phyloP scores from a whole-genome alignment of 257 asterid species.

The Linaria vulgaris region DNA sequence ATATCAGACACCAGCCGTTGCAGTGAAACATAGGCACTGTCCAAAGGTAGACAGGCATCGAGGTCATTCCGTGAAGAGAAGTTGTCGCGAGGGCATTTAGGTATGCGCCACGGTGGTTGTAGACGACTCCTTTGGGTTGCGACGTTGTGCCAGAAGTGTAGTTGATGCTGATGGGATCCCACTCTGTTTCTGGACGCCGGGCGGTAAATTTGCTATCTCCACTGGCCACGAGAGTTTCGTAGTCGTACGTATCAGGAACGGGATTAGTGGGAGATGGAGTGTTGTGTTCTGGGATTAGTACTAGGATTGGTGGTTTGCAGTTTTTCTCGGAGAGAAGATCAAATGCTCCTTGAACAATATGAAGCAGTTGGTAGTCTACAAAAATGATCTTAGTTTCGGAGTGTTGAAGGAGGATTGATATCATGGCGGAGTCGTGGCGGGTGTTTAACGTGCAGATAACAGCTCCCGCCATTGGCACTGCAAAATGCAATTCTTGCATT shows the following conservation, averaged over 20 bases:
- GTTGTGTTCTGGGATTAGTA: slow-evolving; percentile 31
- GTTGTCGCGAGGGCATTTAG: slow-evolving; percentile 45
- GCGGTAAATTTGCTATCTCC: slow-evolving; percentile 34
- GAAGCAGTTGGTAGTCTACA: slow-evolving; percentile 47
- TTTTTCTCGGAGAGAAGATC: slow-evolving; percentile 25
- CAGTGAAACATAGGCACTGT: slow-evolving; percentile 69
- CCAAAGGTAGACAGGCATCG: slow-evolving; percentile 52
- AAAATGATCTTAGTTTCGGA: slow-evolving; percentile 57
- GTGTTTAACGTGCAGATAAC: slow-evolving; percentile 52
- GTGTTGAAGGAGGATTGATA: slow-evolving; percentile 50
- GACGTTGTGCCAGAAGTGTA: slow-evolving; percentile 65
- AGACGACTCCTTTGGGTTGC: slow-evolving; percentile 60
- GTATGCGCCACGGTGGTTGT: slow-evolving; percentile 55
- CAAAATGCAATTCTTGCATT: slow-evolving; percentile 64
- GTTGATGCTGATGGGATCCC: slow-evolving; percentile 61
- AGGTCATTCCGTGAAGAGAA: slow-evolving; percentile 43
- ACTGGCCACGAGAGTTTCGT: slow-evolving; percentile 38
- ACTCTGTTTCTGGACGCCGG: slow-evolving; percentile 38
- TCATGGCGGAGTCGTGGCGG: slow-evolving; percentile 51
- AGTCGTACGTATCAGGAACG: slow-evolving; percentile 24
- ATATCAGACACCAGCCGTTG: slow-evolving; percentile 58
- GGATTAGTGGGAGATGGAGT: slow-evolving; percentile 5
- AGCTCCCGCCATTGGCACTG: slow-evolving; percentile 70
- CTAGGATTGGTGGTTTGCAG: slow-evolving; percentile 37
- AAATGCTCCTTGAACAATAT: slow-evolving; percentile 36